Base-by-base conservation (phyloP, 352 stramenopile genomes). In the Labyrinthula sp. region DNA sequence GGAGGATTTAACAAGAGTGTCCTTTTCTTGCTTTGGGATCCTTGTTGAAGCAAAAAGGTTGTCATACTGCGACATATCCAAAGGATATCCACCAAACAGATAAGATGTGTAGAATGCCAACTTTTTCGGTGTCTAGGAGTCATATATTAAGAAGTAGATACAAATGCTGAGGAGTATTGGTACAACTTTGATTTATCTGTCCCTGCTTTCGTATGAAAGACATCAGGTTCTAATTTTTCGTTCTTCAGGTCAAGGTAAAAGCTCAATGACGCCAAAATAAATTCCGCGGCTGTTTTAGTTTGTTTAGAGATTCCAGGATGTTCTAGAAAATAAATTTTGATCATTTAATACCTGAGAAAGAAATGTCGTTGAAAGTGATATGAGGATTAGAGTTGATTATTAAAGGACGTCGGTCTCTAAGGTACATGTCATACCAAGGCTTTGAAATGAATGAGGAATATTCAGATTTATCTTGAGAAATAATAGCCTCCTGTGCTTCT, bases 351-450 rank as follows among this genome's bases (percentile, higher is more conserved):
- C n/a, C n/a, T n/a, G n/a, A n/a, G n/a, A n/a, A n/a, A n/a, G n/a
- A n/a, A n/a, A n/a, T 35, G 34, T 52, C 43, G 54, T 79, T 24
- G 14, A 33, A 60, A 12, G 48, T 57, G 7, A 64, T 26, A 38
- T 86, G 73, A 47, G 75, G 75, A 61, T 84, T 87, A 62, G 81
- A 82, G 65, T 87, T 87, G 58, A 85, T 67, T 22, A 72, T 68
- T 30, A 88, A 57, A 34, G 76, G 66, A 54, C 78, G 68, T 15
- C 76, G 75, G 58, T 84, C 73, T 14, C 39, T 66, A 29, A 88
- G 50, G 62, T 88, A 88, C 76, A 86, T 86, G 41, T 88, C 75
- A 22, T 80, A 72, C 76, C 76, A 88, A 72, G 75, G 83, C 48
- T 82, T 65, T 64, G 83, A 82, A 56, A 84, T 85, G 59, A 85